Evolutionary conservation across 192 early-diverging fungal genomes (phyloP).

Genomic region (Gaertneriomyces sp.): DNA sequence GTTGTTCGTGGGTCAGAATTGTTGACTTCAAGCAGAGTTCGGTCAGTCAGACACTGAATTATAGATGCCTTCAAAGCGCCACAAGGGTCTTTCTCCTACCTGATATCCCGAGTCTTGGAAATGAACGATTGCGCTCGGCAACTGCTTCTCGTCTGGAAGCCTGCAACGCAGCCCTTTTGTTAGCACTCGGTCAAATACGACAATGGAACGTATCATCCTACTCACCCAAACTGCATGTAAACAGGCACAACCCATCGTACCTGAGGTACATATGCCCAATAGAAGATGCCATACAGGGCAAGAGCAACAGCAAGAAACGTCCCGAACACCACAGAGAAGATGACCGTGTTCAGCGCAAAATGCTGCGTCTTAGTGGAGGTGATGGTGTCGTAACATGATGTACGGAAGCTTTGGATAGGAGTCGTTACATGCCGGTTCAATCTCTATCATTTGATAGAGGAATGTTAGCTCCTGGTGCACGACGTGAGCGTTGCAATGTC

Average conservation of each 20-base stretch:
- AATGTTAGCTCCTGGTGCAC: no score
- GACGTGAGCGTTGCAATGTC: no score
- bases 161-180: no score
- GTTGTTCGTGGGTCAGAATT: constrained; percentile 45
- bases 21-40: constrained; percentile 1
- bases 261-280: constrained; percentile 60
- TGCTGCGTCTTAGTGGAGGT: constrained; percentile 40
- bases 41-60: background rate
- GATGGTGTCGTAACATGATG: constrained; percentile 15
- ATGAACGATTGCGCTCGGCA: no score
- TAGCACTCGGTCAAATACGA: no score
- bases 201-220: background rate
- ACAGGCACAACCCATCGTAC: constrained; percentile 51
- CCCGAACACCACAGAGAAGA: constrained; percentile 31
- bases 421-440: no score
- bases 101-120: no score
- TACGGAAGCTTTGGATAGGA: no score
- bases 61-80: background rate
- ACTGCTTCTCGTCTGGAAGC: no score
- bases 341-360: constrained; percentile 32
- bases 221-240: constrained; percentile 52
- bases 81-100: background rate
- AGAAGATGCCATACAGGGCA: constrained; percentile 54
- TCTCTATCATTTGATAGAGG: no score
- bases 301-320: constrained; percentile 28